A percentile compares a stretch with the other conserved stretches of the same genome.
phyloP scores from a whole-genome alignment of 192 early-diverging fungal species.

The Coemansia pectinata region DNA sequence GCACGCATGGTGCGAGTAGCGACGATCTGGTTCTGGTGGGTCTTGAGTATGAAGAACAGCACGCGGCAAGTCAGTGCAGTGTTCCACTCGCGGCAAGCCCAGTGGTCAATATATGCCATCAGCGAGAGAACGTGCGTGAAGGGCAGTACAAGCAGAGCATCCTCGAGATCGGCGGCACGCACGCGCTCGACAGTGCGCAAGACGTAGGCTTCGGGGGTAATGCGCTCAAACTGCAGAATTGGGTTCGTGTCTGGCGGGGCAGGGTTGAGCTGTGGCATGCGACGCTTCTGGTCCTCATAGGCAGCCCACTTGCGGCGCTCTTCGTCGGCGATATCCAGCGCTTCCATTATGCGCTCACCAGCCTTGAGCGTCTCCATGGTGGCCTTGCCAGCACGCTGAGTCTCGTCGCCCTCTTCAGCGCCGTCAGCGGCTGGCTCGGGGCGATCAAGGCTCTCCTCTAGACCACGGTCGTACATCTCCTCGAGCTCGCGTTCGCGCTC shows the following conservation, averaged over 20 bases:
- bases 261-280: slow-evolving; percentile 40
- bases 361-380: slow-evolving; percentile 96
- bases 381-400: slow-evolving; percentile 77
- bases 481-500: slow-evolving; percentile 95
- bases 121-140: slow-evolving; percentile 79
- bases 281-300: slow-evolving; percentile 58
- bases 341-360: slow-evolving; percentile 91
- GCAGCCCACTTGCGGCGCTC: slow-evolving; percentile 70
- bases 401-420: slow-evolving; percentile 57
- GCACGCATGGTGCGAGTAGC: slow-evolving; percentile 77
- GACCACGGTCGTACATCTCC: slow-evolving; percentile 79
- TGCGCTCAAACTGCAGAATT: slow-evolving; percentile 65
- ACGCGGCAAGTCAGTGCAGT: slow-evolving; percentile 77
- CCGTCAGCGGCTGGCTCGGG: slow-evolving; percentile 37
- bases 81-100: slow-evolving; percentile 84
- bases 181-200: slow-evolving; percentile 76
- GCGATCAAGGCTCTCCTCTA: slow-evolving; percentile 65
- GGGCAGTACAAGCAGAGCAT: slow-evolving; percentile 85
- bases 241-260: slow-evolving; percentile 61
- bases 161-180: slow-evolving; percentile 82
- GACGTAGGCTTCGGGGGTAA: slow-evolving; percentile 78
- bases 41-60: slow-evolving; percentile 80
- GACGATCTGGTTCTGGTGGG: slow-evolving; percentile 89
- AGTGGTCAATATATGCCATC: slow-evolving; percentile 74
- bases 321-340: slow-evolving; percentile 85